A percentile compares a stretch with the other conserved stretches of the same genome.
These are phyloP conservation scores for Gnomoniopsis sp. DNA, from an alignment of 2,329 filamentous ascomycete species.

Conservation along the genomic window DNA sequence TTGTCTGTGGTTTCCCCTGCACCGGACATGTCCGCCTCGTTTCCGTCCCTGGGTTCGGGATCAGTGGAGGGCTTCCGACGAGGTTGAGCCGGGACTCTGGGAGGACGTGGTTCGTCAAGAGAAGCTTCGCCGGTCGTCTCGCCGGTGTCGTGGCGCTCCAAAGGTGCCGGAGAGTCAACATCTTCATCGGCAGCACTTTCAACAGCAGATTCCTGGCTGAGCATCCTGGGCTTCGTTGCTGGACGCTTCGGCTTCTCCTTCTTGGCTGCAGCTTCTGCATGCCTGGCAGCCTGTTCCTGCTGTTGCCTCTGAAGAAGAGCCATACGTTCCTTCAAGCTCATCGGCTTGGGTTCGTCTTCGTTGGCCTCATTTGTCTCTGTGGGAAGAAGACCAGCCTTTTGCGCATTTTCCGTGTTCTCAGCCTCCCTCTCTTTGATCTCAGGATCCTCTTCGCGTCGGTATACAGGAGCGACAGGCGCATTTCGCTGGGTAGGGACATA, in stretches of 20 bases:
- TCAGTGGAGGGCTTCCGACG: constrained; percentile 48
- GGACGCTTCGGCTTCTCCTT: constrained; percentile 84
- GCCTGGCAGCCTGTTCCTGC: constrained; percentile 78
- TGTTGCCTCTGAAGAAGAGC: constrained; percentile 92
- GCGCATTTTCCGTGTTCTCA: constrained; percentile 63
- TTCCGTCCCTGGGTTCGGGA: constrained; percentile 52
- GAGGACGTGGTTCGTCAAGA: constrained; percentile 44
- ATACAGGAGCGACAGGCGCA: constrained; percentile 68
- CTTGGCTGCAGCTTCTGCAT: constrained; percentile 73
- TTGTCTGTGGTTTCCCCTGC: constrained; percentile 63
- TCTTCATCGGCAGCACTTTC: constrained; percentile 29
- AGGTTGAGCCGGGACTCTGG: constrained; percentile 39
- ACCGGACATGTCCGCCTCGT: constrained; percentile 63
- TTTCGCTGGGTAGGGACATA: constrained; percentile 78
- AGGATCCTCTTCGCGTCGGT: constrained; percentile 84
- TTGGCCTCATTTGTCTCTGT: constrained; percentile 46
- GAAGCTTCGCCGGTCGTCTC: constrained; percentile 48
- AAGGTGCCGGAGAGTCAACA: constrained; percentile 29
- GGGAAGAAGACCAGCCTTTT: constrained; percentile 60
- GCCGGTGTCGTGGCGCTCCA: constrained; percentile 46
- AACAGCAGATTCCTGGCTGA: constrained; percentile 38
- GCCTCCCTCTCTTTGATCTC: constrained; percentile 63
- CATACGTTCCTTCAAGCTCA: constrained; percentile 92
- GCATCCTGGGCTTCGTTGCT: constrained; percentile 61
- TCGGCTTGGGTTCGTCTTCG: constrained; percentile 85